Base-by-base conservation (phyloP, 2,329 filamentous ascomycete species). In the Monilinia aucupariae region DNA sequence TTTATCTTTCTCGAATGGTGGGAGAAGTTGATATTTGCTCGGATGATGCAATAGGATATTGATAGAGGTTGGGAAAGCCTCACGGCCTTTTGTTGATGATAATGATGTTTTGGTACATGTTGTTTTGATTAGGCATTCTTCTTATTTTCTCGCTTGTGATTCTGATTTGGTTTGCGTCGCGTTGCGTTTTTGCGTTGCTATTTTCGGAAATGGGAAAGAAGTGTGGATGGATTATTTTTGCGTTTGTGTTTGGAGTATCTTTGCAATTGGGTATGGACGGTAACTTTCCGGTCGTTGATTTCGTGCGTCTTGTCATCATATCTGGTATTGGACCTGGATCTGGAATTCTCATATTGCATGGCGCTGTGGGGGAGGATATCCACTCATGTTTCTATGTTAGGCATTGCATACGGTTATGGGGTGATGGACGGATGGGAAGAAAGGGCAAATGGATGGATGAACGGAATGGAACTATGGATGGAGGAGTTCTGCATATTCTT, bases 101-200 rank as follows among this genome's bases (percentile, higher is more conserved):
- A 39, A 64, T 53, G 56, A 59, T 49, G 49, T 59, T 54, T 54
- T 43, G 32, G 50, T 64, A 64, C 41, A 61, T 64, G 51, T 47
- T 22, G 30, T 53, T 61, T 61, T 56, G 41, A 56, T 56, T 30
- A 34, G 20, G 32, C 30, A 15, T 53, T 51, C 30, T 51, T 20
- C 27, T 10, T 25, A n/a, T 27, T 56, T 62, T 27, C 17, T 47
- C 8, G 3, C 48, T 59, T 55, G 15, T 45, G 34, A 15, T 41
- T 45, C 47, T 47, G 22, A 39, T 55, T 61, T 56, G 13, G 27
- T 55, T 45, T 54, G 22, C 32, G 41, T 56, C 56, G 25, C 34
- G 27, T 43, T 59, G 34, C 63, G 15, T 53, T 53, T 59, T 58
- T n/a, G 41, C 43, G 43, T 62, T 39, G 45, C 34, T 50, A 34